Conservation (phyloP, 2,329 filamentous ascomycete genomes). For the Colletotrichum liriopes region DNA sequence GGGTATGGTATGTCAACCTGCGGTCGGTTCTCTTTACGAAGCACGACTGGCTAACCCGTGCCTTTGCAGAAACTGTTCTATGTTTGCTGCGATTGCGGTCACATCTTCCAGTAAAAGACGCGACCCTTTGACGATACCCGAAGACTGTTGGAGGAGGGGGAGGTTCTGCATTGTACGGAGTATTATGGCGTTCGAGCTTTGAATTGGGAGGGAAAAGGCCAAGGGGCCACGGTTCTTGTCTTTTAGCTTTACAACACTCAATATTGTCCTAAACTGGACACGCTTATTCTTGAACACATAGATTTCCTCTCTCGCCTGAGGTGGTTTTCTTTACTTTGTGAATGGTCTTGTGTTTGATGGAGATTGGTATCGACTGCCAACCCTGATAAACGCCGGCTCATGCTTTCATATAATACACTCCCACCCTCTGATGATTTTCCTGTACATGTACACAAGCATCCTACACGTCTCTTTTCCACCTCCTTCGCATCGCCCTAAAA, state of each 20-base stretch:
- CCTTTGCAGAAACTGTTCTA: constrained; percentile 84
- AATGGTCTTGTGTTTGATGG: constrained; percentile 32
- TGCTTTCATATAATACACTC: constrained; percentile 41
- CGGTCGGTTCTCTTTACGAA: neutral
- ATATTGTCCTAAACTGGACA: neutral
- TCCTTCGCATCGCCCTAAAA: neutral
- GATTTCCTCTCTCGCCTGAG: too few species aligned
- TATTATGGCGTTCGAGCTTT: constrained; percentile 29
- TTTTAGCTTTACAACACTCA: neutral
- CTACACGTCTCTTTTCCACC: constrained; percentile 3
- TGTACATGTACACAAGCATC: constrained; percentile 36
- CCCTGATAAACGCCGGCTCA: constrained; percentile 40
- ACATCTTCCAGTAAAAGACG: constrained; percentile 78
- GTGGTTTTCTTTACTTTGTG: neutral
- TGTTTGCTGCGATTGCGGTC: constrained; percentile 94
- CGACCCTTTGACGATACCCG: constrained; percentile 47
- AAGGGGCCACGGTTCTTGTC: constrained; percentile 5
- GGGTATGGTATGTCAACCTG: constrained; percentile 84
- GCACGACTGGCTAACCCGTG: constrained; percentile 46
- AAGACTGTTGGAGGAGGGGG: constrained; percentile 19
- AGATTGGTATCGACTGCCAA: constrained; percentile 42
- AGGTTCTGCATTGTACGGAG: constrained; percentile 33
- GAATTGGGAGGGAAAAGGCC: constrained; percentile 21
- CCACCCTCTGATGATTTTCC: constrained; percentile 9
- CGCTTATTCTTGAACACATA: neutral